Conservation (phyloP, 1,139 yeast species). For the Suhomyces coccinellae region DNA sequence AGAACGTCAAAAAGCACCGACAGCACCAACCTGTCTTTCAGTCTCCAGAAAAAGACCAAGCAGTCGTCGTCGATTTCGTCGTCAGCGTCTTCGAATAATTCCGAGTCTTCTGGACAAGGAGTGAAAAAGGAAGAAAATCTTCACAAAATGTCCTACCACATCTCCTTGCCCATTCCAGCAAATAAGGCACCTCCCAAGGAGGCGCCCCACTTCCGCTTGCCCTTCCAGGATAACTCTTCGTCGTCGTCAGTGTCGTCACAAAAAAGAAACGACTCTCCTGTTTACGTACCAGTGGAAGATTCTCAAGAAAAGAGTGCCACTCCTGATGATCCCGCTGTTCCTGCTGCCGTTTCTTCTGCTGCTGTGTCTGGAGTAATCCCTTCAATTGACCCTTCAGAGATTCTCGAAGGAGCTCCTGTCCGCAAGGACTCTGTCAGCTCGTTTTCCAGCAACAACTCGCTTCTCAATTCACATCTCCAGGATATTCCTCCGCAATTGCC, state of each 20-base stretch:
- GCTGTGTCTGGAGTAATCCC: constrained; percentile 28
- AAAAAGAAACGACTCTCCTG: constrained; percentile 11
- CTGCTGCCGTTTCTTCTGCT: neutral
- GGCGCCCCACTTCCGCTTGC: constrained; percentile 57
- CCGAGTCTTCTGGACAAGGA: neutral
- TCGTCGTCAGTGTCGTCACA: constrained; percentile 1
- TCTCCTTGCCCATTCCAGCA: constrained; percentile 27
- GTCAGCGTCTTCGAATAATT: constrained; percentile 11
- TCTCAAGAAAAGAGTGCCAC: neutral
- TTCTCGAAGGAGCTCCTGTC: neutral
- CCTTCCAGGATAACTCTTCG: constrained; percentile 51
- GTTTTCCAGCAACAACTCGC: constrained; percentile 29
- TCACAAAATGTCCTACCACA: constrained; percentile 15
- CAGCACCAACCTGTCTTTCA: constrained; percentile 9
- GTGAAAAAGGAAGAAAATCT: constrained; percentile 4
- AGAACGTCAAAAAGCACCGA: constrained; percentile 11
- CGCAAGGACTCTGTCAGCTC: constrained; percentile 35
- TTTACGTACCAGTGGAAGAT: constrained; percentile 6
- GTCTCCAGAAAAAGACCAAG: neutral
- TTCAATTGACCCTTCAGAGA: constrained; percentile 14
- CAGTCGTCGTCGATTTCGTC: constrained; percentile 10
- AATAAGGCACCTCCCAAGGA: constrained; percentile 32
- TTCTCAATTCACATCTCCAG: constrained; percentile 36
- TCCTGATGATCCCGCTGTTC: no score
- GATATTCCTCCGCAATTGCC: constrained; percentile 58